These are phyloP conservation scores for Conticribra guillardii DNA, from an alignment of 108 stramenopile genomes.

Conservation along the genomic window DNA sequence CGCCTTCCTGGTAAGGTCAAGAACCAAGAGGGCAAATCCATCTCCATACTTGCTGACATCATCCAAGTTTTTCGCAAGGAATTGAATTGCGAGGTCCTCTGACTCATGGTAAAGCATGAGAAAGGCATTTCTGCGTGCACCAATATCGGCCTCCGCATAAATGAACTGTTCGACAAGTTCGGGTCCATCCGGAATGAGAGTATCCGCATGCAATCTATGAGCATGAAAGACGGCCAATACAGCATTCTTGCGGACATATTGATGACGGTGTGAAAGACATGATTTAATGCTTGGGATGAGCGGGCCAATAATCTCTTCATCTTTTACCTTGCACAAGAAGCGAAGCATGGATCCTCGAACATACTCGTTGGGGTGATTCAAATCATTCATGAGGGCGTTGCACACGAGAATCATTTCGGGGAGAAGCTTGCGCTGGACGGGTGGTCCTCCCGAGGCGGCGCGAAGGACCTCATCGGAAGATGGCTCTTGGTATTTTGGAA, in stretches of 20 bases:
- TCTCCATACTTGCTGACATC: constrained; percentile 92
- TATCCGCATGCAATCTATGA: constrained; percentile 88
- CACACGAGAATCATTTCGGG: constrained; percentile 99
- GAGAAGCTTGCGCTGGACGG: constrained; percentile 89
- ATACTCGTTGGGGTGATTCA: constrained; percentile 99
- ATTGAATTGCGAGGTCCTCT: constrained; percentile 96
- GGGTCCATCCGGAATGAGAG: constrained; percentile 96
- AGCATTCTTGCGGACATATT: constrained; percentile 98
- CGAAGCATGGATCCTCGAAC: constrained; percentile 98
- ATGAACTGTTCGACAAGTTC: constrained; percentile 94
- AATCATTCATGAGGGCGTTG: constrained; percentile 98
- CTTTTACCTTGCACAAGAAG: constrained; percentile 98
- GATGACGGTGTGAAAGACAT: constrained; percentile 96
- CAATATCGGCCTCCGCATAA: constrained; percentile 87
- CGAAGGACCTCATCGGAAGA: constrained; percentile 75
- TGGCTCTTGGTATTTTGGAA: constrained; percentile 93
- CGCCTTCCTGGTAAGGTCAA: constrained; percentile 96
- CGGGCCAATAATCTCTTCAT: constrained; percentile 97
- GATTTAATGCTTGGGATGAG: constrained; percentile 94
- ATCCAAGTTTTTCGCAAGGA: constrained; percentile 93
- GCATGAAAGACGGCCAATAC: constrained; percentile 95
- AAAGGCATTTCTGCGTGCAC: constrained; percentile 97
- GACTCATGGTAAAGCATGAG: constrained; percentile 98
- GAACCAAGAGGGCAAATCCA: constrained; percentile 95
- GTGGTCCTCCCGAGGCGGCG: constrained; percentile 71